These are phyloP conservation scores for Carex sylvatica DNA, from an alignment of 202 grass and related monocot genomes.

Conservation along the genomic window DNA sequence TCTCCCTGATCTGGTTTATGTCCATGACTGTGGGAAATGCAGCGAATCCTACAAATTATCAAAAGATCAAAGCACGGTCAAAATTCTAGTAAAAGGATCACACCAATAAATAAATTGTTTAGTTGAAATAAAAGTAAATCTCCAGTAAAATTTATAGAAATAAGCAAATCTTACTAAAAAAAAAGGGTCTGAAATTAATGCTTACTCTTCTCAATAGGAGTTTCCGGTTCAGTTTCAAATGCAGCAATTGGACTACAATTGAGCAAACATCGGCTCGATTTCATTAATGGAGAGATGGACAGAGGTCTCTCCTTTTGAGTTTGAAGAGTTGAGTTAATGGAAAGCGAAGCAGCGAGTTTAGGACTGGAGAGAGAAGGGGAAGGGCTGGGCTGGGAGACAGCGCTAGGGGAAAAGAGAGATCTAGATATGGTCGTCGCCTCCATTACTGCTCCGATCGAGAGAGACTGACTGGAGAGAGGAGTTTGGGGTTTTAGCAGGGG, in stretches of 20 bases:
- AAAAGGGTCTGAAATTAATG: constrained; percentile 6
- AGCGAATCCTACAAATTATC: constrained; percentile 45
- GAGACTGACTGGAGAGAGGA: not conserved
- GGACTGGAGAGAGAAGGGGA: not conserved
- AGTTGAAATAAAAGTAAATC: not conserved
- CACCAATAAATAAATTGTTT: not conserved
- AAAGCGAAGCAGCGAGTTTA: not conserved
- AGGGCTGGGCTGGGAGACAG: constrained; percentile 21
- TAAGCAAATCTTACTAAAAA: not conserved
- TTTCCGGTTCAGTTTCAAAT: constrained; percentile 22
- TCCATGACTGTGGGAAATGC: constrained; percentile 78
- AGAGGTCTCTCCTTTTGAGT: constrained; percentile 7
- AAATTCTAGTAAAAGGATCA: not conserved
- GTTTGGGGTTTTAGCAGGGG: not conserved
- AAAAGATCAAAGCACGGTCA: not conserved
- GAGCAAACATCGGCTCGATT: constrained; percentile 19
- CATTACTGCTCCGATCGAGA: constrained; percentile 33
- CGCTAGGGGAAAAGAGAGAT: constrained; percentile 32
- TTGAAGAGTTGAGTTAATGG: constrained; percentile 8
- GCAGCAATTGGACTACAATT: constrained; percentile 30
- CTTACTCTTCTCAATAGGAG: constrained; percentile 90
- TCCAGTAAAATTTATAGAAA: not conserved
- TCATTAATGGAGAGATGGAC: not conserved
- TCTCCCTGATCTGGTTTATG: constrained; percentile 95
- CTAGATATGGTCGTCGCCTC: constrained; percentile 48